Evolutionary conservation across 306 rosid genomes (phyloP), one percentile per base, ranked within the genome.

Genomic region (Clitoria ternatea): DNA sequence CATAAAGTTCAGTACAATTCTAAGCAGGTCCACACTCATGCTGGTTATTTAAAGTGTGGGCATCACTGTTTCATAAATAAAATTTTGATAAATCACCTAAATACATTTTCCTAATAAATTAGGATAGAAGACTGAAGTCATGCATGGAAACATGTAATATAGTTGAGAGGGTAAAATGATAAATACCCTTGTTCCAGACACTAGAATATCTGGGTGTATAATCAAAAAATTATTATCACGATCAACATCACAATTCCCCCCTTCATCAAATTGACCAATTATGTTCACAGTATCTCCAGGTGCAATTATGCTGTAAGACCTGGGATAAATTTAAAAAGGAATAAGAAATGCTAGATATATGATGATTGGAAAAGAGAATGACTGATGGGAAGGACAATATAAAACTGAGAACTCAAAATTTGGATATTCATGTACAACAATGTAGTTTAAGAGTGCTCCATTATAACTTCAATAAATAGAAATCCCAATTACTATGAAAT

Each of bases 221-320:
- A 94, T 83, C 78, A 94, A 74, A 81, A 84, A 84, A 79, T 94
- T 94, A 19, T 68, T 73, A 65, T 87, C 84, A 75, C 24, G 88
- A 78, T 84, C 89, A 65, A 94, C 76, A 70, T 82, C 86, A 70
- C 90, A 94, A 69, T 54, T 72, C 44, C 97, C 97, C 73, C 79
- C 73, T 72, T 84, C 88, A 69, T 85, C 87, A 64, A 89, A 94
- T 74, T 89, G 87, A 57, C 98, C 96, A 17, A 94, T 87, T 63
- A 94, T 59, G 69, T 94, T 89, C 42, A 94, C 86, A 15, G 94
- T 81, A 79, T 94, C 96, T 82, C 98, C 98, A 42, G 96, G 98
- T 14, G 94, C 78, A 84, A 90, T 76, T 59, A 82, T 78, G 77
- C 96, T 87, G 77, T 70, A 72, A 76, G 66, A 81, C 98, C 98